Percentiles rank a stretch among this genome's conserved stretches.
phyloP scores from a whole-genome alignment of 2,329 filamentous ascomycete genomes.

The Drechslerella coelobrocha region DNA sequence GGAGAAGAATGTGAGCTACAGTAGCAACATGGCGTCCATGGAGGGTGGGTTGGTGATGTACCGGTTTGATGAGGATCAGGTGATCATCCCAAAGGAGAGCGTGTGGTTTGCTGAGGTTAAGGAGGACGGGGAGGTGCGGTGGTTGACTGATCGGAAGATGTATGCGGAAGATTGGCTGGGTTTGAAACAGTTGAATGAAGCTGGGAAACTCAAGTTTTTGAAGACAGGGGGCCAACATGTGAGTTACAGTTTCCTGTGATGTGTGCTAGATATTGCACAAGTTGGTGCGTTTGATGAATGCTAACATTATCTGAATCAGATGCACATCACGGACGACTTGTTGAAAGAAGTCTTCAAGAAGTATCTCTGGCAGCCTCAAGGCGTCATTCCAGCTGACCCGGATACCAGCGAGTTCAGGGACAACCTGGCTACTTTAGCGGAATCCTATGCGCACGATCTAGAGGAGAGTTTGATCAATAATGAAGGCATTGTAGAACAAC shows the following conservation, averaged over 20 bases:
- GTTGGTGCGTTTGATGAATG: not conserved
- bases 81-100: slow-evolving; percentile 87
- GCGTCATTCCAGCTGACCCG: slow-evolving; percentile 11
- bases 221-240: slow-evolving; percentile 81
- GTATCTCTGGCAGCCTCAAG: slow-evolving; percentile 40
- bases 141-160: slow-evolving; percentile 71
- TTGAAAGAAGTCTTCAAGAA: slow-evolving; percentile 39
- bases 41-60: slow-evolving; percentile 81
- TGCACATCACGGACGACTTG: slow-evolving; percentile 45
- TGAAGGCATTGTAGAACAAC: not conserved
- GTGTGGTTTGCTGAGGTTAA: slow-evolving; percentile 86
- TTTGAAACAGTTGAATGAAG: slow-evolving; percentile 76
- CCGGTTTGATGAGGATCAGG: slow-evolving; percentile 83
- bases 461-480: not conserved
- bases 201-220: slow-evolving; percentile 78
- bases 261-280: not conserved
- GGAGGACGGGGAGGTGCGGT: slow-evolving; percentile 68
- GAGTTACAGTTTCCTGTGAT: slow-evolving; percentile 56
- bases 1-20: slow-evolving; percentile 76
- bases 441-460: not conserved
- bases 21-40: slow-evolving; percentile 71
- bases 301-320: slow-evolving; percentile 14
- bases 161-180: slow-evolving; percentile 96
- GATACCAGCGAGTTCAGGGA: slow-evolving; percentile 14
- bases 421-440: slow-evolving; percentile 1